These are phyloP conservation scores for Calocybe gangraenosa DNA, from an alignment of 768 basidiomycete genomes.

Conservation along the genomic window DNA sequence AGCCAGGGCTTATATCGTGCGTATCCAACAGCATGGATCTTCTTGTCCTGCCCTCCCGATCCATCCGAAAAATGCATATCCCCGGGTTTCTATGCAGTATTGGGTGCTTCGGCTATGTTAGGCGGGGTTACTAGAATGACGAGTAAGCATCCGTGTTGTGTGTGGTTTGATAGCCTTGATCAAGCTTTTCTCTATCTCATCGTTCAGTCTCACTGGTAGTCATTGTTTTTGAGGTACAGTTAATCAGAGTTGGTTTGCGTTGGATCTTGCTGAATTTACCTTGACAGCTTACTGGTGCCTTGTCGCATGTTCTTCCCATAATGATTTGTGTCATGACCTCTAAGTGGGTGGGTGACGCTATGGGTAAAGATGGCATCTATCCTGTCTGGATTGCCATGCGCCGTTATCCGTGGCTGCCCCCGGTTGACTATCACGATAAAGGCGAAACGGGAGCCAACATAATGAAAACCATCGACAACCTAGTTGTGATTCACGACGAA, in stretches of 20 bases:
- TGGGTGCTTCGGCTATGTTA: conserved; percentile 73
- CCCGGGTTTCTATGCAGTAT: conserved; percentile 74
- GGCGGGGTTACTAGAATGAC: conserved; percentile 78
- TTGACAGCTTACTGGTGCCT: conserved; percentile 64
- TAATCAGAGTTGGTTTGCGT: not conserved
- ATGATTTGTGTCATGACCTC: conserved; percentile 77
- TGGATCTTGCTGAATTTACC: conserved; percentile 1
- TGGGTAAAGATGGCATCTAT: conserved; percentile 68
- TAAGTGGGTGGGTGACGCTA: conserved; percentile 74
- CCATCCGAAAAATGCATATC: conserved; percentile 64
- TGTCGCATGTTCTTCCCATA: conserved; percentile 78
- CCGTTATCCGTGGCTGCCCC: conserved; percentile 67
- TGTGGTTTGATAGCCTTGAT: not conserved
- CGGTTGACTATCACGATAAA: conserved; percentile 58
- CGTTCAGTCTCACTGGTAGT: conserved; percentile 68
- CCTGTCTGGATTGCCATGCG: conserved; percentile 69
- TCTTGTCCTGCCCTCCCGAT: conserved; percentile 69
- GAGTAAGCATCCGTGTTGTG: conserved; percentile 33
- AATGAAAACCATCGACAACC: conserved; percentile 49
- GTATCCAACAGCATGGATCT: conserved; percentile 67
- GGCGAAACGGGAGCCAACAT: conserved; percentile 58
- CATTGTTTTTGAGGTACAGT: conserved; percentile 61
- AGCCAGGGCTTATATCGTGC: conserved; percentile 66
- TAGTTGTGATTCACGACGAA: conserved; percentile 52
- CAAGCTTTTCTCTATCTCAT: conserved; percentile 4